Conservation (phyloP, 305 asterid species). For the Salvia sclarea region DNA sequence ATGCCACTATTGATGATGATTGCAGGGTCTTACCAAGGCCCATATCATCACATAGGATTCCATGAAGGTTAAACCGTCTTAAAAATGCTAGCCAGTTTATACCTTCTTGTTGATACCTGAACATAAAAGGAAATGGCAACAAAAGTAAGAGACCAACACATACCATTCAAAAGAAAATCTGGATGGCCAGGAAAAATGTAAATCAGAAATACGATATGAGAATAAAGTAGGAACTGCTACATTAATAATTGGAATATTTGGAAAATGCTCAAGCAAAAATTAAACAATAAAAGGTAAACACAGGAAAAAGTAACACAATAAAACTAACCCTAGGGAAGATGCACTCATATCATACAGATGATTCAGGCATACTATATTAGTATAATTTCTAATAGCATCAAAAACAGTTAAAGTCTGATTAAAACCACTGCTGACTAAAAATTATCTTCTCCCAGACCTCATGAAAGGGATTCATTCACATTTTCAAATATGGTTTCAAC, state of each 20-base stretch:
- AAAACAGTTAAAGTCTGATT: background rate
- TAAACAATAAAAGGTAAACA: background rate
- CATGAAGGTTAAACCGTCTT: slow-evolving; percentile 94
- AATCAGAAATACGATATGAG: slow-evolving; percentile 18
- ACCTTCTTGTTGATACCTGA: slow-evolving; percentile 99
- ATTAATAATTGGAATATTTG: background rate
- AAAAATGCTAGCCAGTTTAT: slow-evolving; percentile 96
- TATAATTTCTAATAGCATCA: background rate
- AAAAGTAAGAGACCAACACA: slow-evolving; percentile 14
- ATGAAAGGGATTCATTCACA: background rate
- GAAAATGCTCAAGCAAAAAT: background rate
- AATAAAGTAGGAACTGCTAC: slow-evolving; percentile 12
- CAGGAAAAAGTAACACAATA: background rate
- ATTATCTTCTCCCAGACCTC: background rate
- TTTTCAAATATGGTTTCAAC: background rate
- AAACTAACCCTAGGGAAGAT: background rate
- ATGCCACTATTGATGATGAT: slow-evolving; percentile 91
- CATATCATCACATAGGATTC: slow-evolving; percentile 98
- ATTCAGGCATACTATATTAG: too few species aligned
- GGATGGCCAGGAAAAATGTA: slow-evolving; percentile 8
- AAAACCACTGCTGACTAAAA: background rate
- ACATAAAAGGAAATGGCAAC: slow-evolving; percentile 19
- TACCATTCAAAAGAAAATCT: slow-evolving; percentile 13
- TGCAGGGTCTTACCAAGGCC: slow-evolving; percentile 99
- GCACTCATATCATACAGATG: background rate